Base-by-base conservation (phyloP, 2,329 filamentous ascomycete genomes). In the Fusarium succisae region DNA sequence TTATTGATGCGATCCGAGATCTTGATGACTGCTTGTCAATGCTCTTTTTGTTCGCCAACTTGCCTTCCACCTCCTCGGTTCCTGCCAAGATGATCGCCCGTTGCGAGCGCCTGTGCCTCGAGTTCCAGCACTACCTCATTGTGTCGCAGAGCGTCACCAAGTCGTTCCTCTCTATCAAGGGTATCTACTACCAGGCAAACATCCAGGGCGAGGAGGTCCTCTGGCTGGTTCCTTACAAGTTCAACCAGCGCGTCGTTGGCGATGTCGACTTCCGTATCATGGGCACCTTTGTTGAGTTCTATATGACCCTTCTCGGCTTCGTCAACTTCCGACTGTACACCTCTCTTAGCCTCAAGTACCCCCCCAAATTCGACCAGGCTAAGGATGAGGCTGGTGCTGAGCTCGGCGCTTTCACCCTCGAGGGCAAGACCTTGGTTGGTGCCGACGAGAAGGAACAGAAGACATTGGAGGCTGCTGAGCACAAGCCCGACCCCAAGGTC, bases 251-350 rank as follows among this genome's bases (percentile, higher is more conserved):
- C 77, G 92, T 98, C 20, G 94, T 96, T 45, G 94, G 93, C 66
- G 96, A 99, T 83, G 93, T 99, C 74, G 96, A 99, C 83, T 99
- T 98, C 86, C 90, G 96, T 79, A 99, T 99, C 84, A 99, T 99
- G 96, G 96, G 94, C 68, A 99, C 96, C 9, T 99, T 99, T 81
- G 92, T 99, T 75, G 96, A 99, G 83, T 99, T 99, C 83, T 99
- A 99, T 87, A 98, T 97, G 79, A 98, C 96, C 9, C 88, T 99
- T 20, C 87, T 99, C 26, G 93, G 96, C 69, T 99, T 99, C 80
- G 91, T 98, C 84, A 98, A 99, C 87, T 99, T 95, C 87, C 89
- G 94, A 74, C 88, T 99, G 53, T 99, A 98, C 86, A 98, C 95
- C 3, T 92, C 94, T 2, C 87, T 97, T 73, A 96, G 96, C 14